Base-by-base conservation (phyloP, 495 filamentous ascomycete genomes). In the Xylaria castorea region DNA sequence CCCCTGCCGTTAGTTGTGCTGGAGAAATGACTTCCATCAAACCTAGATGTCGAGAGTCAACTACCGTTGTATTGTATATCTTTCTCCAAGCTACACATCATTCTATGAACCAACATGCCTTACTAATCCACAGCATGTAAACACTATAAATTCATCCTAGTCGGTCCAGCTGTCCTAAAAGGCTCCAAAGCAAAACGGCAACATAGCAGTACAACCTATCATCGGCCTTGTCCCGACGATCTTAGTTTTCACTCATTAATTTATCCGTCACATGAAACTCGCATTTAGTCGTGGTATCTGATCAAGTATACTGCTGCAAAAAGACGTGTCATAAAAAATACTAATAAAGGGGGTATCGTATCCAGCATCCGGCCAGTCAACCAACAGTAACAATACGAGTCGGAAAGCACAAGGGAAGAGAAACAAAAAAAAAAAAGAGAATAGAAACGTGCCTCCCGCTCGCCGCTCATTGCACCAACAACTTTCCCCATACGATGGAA, bases 271-370 rank as follows among this genome's bases (percentile, higher is more conserved):
- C 22, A 42, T 40, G 42, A 63, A 63, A 63, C 36, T 27, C 22
- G 12, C 44, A 30, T 55, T 32, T 57, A 32, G 53, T 61, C 25
- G 7, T 68, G 38, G 40, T 60, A 69, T 69, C 50, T 46, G 40
- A 58, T 51, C 34, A 22, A 22, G 20, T 61, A 61, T 40, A 61
- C 58, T 40, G 5, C 18, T 30, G 27, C 32, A 5, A 20, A 36
- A 22, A 22, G 34, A 25, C 18, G 9, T 16, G 66, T 67, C 22
- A 63, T 36, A 64, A n/a, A 69, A 22, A 68, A 50, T 30, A 36
- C 72, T 48, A 68, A 63, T 34, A 34, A 53, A 55, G 46, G 66
- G 74, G 70, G 70, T 71, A 71, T 71, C 70, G 70, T 71, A 71
- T 66, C 69, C 55, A 53, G 51, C 3, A 68, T 42, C 68, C 55